phyloP scores from a whole-genome alignment of 495 filamentous ascomycete genomes.

The Neurospora sp. region DNA sequence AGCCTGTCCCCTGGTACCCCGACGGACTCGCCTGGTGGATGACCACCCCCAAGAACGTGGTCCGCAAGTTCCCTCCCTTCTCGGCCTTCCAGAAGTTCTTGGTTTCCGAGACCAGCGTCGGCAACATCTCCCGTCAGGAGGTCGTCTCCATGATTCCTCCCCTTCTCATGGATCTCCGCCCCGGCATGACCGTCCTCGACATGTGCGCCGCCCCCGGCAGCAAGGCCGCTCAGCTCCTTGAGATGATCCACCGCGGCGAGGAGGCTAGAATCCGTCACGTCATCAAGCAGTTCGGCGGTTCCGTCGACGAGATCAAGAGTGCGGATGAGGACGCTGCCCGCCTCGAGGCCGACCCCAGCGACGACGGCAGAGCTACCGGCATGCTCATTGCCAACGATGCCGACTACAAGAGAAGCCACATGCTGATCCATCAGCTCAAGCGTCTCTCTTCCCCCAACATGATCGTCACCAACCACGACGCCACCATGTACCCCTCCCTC shows the following conservation, averaged over 20 bases:
- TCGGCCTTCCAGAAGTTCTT: slow-evolving; percentile 93
- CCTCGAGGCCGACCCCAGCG: slow-evolving; percentile 47
- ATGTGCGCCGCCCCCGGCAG: slow-evolving; percentile 95
- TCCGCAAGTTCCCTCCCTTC: slow-evolving; percentile 86
- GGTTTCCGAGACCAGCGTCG: slow-evolving; percentile 93
- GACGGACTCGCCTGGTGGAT: slow-evolving; percentile 90
- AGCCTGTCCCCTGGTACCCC: slow-evolving; percentile 79
- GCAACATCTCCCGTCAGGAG: slow-evolving; percentile 95
- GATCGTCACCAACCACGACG: slow-evolving; percentile 96
- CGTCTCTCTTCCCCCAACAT: slow-evolving; percentile 91
- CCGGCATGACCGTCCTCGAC: slow-evolving; percentile 87
- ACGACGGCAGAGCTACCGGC: slow-evolving; percentile 81
- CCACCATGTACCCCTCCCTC: slow-evolving; percentile 88
- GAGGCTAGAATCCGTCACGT: slow-evolving; percentile 65
- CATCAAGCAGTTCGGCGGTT: slow-evolving; percentile 42
- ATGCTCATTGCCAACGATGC: slow-evolving; percentile 90
- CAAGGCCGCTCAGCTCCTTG: slow-evolving; percentile 90
- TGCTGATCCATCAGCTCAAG: slow-evolving; percentile 96
- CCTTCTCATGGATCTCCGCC: slow-evolving; percentile 78
- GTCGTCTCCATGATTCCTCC: slow-evolving; percentile 98
- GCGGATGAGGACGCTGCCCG: slow-evolving; percentile 40
- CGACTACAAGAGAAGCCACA: slow-evolving; percentile 90
- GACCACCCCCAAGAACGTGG: slow-evolving; percentile 88
- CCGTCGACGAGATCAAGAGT: slow-evolving; percentile 35
- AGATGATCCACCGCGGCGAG: slow-evolving; percentile 86